Conservation (phyloP, 495 filamentous ascomycete species). For the Podospora australis region DNA sequence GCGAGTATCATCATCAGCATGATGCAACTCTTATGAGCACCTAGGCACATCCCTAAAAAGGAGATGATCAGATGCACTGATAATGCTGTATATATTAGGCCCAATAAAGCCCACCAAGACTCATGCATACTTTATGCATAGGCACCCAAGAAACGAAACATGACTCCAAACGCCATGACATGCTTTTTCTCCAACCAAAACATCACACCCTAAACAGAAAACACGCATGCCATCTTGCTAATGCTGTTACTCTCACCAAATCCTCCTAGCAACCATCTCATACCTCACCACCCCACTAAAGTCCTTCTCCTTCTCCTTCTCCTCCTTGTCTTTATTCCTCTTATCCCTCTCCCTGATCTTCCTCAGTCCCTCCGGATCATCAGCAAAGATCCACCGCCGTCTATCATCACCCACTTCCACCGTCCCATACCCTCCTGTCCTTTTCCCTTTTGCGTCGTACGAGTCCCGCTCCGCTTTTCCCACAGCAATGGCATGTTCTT, state of each 20-base stretch:
- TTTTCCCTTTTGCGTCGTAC: slow-evolving; percentile 61
- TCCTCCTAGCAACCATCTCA: slow-evolving; percentile 66
- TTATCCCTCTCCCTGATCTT: slow-evolving; percentile 64
- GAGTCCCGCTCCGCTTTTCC: slow-evolving; percentile 46
- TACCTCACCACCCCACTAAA: slow-evolving; percentile 70
- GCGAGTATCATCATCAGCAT: too few relatives aligned
- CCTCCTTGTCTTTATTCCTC: slow-evolving; percentile 48
- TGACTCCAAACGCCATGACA: too few relatives aligned
- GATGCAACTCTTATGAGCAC: too few relatives aligned
- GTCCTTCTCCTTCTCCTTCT: slow-evolving; percentile 45
- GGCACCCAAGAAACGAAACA: too few relatives aligned
- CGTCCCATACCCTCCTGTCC: slow-evolving; percentile 73
- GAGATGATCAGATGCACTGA: too few relatives aligned
- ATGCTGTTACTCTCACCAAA: slow-evolving; percentile 15
- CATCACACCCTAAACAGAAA: neutral
- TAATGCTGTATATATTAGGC: too few relatives aligned
- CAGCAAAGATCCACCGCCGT: slow-evolving; percentile 76
- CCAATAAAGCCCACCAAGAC: too few relatives aligned
- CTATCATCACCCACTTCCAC: slow-evolving; percentile 88
- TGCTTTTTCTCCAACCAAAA: neutral
- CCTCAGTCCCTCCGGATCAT: slow-evolving; percentile 66
- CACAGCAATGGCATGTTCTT: slow-evolving; percentile 47
- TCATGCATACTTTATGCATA: too few relatives aligned
- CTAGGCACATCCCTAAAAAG: too few relatives aligned
- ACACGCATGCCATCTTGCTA: slow-evolving; percentile 2